phyloP scores from a whole-genome alignment of 176 grass and related monocot genomes.

The Elaeis guineensis region DNA sequence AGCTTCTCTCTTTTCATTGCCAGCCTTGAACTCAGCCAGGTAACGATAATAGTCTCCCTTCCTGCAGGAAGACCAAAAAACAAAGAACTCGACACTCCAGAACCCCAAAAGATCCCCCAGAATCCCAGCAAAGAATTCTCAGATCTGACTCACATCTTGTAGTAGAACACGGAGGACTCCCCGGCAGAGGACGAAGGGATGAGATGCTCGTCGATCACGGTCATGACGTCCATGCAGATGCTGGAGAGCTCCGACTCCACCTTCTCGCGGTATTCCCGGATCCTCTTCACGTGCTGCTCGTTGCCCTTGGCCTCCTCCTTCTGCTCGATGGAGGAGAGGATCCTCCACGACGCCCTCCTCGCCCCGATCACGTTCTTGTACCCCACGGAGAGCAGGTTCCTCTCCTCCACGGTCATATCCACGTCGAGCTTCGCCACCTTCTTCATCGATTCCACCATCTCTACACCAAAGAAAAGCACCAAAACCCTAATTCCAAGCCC shows the following conservation, averaged over 20 bases:
- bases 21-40: constrained; percentile 49
- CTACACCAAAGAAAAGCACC: constrained; percentile 18
- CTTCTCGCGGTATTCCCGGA: constrained; percentile 31
- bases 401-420: constrained; percentile 42
- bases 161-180: constrained; percentile 54
- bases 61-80: constrained; percentile 28
- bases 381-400: constrained; percentile 51
- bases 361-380: constrained; percentile 51
- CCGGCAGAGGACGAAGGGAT: constrained; percentile 37
- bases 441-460: constrained; percentile 62
- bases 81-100: neutral
- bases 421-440: constrained; percentile 39
- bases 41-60: constrained; percentile 71
- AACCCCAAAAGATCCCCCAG: neutral
- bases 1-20: constrained; percentile 33
- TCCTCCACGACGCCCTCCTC: constrained; percentile 38
- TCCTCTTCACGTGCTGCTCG: constrained; percentile 30
- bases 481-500: constrained; percentile 6
- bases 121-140: neutral
- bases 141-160: constrained; percentile 47
- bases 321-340: constrained; percentile 40
- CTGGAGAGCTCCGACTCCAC: constrained; percentile 45
- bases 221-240: constrained; percentile 44
- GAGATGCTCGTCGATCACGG: constrained; percentile 48
- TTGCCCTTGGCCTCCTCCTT: constrained; percentile 50